phyloP scores from a whole-genome alignment of 345 rosid species.

The Populus davidiana region DNA sequence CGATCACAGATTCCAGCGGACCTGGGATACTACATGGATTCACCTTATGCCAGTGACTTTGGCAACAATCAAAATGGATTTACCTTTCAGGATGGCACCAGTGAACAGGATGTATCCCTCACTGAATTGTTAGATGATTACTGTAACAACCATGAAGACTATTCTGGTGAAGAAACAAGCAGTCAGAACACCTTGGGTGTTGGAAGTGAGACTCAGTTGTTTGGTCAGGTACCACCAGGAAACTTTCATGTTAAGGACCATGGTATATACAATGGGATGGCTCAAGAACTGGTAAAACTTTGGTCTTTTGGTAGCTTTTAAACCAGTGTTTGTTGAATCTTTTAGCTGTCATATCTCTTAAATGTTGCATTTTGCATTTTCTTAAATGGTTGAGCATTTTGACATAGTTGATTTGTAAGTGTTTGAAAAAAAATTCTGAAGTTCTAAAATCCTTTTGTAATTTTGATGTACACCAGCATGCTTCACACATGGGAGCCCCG shows the following conservation, averaged over 20 bases:
- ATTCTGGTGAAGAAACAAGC: constrained; percentile 39
- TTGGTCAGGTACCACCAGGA: constrained; percentile 21
- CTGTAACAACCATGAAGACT: constrained; percentile 42
- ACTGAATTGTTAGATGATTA: constrained; percentile 51
- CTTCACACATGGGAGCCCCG: constrained; percentile 20
- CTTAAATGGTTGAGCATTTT: neutral
- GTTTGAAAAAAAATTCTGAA: too few relatives aligned
- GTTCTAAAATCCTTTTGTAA: neutral
- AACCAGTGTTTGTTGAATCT: neutral
- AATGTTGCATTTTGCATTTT: neutral
- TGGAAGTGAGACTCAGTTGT: constrained; percentile 33
- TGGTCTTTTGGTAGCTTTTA: neutral
- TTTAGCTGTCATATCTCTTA: neutral
- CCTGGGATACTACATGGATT: constrained; percentile 36
- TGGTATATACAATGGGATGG: constrained; percentile 24
- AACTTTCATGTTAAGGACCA: constrained; percentile 26
- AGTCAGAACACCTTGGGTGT: constrained; percentile 27
- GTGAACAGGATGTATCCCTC: constrained; percentile 51
- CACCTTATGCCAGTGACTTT: constrained; percentile 67
- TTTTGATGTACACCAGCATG: constrained; percentile 21
- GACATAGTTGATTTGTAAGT: neutral
- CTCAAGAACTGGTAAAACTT: constrained; percentile 41
- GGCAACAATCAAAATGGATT: constrained; percentile 50
- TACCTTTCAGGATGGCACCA: constrained; percentile 52
- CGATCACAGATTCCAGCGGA: constrained; percentile 36